Evolutionary conservation across 1,139 yeast species (phyloP).

Genomic region (Pichia sp.): DNA sequence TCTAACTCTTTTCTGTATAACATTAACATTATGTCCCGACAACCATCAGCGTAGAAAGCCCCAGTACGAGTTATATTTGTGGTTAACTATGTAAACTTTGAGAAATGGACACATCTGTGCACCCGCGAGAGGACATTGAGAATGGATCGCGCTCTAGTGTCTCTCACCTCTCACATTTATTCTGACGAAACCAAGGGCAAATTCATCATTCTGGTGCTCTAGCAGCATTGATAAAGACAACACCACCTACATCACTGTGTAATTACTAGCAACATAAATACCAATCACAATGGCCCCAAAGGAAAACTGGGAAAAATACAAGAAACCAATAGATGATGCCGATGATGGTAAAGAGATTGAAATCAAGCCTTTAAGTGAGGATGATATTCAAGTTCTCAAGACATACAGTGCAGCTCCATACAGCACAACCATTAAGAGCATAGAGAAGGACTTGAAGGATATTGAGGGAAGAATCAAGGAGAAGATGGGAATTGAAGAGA

Average conservation of each 20-base stretch:
- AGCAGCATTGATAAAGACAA: no score
- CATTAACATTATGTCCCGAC: no score
- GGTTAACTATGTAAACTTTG: no score
- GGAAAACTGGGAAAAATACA: conserved; percentile 96
- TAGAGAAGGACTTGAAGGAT: conserved; percentile 78
- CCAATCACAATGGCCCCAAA: conserved; percentile 62
- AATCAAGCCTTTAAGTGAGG: conserved; percentile 84
- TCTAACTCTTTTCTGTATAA: no score
- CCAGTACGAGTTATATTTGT: no score
- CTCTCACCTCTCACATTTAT: no score
- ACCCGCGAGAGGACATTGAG: no score
- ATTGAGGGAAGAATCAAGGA: conserved; percentile 86
- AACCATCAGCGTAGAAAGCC: no score
- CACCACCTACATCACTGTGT: not conserved
- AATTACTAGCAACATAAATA: not conserved
- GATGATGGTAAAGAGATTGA: conserved; percentile 50
- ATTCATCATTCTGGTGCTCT: no score
- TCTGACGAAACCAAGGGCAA: no score
- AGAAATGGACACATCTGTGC: no score
- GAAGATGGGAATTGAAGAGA: conserved; percentile 87
- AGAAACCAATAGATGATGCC: conserved; percentile 70
- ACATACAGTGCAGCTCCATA: conserved; percentile 98
- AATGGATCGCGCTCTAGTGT: no score
- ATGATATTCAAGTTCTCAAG: conserved; percentile 93
- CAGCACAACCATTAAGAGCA: conserved; percentile 67